Evolutionary conservation across 495 filamentous ascomycete genomes (phyloP), one percentile per base, ranked within the genome.

Genomic region (Aspergillus homomorphus): DNA sequence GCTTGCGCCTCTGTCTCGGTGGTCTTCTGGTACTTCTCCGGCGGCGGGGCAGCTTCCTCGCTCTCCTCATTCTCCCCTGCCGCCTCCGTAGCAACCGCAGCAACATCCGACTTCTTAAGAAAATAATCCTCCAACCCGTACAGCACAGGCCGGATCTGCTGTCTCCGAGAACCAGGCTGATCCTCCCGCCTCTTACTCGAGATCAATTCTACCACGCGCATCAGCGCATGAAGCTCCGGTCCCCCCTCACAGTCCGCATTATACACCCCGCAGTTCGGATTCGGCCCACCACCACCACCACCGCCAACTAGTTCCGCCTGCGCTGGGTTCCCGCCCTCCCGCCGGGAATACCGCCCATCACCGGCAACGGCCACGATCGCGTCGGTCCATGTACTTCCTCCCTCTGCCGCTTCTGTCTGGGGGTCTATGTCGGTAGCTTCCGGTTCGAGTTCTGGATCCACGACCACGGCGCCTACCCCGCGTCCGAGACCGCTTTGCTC

Each of bases 191-290:
- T 66, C 65, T 87, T 89, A 59, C 84, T 84, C 2, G 91, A 89
- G 56, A 98, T 85, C 74, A 97, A 87, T 57, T 86, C 91, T 58
- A 94, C 88, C n/a, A 86, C 91, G 51, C 95, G 81, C 81, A 97
- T 86, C 14, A 89, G 81, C 7, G 90, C 84, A 66, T 98, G 94
- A 16, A 87, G 83, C 77, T 92, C 87, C 1, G 86, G 82, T 56
- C 94, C 91, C 44, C 89, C 90, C 30, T 71, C 75, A 10, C 64
- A 21, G 45, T 77, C 72, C 0, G 70, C 45, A 15, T 73, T 55
- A 45, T 74, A 79, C 9, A 45, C 61, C 7, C 60, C 20, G 45
- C 59, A 61, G 3, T 59, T 68, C 0, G 73, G 71, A 51, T 75
- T 74, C 1, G 73, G 73, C 0, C 63, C 62, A 1, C 65, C 9